These are phyloP conservation scores for Boletus eberwhitei DNA, from an alignment of 768 basidiomycete species.

Conservation along the genomic window DNA sequence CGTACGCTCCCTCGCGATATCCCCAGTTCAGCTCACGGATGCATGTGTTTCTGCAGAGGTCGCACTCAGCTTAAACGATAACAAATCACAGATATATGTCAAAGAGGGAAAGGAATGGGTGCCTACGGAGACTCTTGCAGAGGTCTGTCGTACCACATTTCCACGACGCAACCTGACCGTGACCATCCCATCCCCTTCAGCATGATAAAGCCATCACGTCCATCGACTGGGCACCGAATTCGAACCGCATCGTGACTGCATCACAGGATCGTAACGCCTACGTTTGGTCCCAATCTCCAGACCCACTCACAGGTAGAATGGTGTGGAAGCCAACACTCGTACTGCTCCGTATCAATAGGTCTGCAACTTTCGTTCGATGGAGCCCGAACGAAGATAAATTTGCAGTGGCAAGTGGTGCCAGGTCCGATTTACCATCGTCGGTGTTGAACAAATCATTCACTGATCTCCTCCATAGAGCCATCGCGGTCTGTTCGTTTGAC, in stretches of 20 bases:
- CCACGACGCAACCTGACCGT: background rate
- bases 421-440: slow-evolving; percentile 41
- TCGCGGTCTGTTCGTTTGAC: slow-evolving; percentile 96
- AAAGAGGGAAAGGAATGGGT: slow-evolving; percentile 68
- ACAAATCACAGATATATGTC: slow-evolving; percentile 80
- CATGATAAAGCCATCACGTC: slow-evolving; percentile 98
- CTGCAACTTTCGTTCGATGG: slow-evolving; percentile 95
- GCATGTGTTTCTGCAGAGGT: slow-evolving; percentile 55
- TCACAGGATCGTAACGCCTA: slow-evolving; percentile 99
- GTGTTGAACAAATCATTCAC: background rate
- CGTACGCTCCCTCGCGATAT: slow-evolving; percentile 52
- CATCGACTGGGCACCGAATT: slow-evolving; percentile 97
- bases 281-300: slow-evolving; percentile 87
- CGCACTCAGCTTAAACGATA: slow-evolving; percentile 86
- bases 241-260: slow-evolving; percentile 96
- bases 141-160: slow-evolving; percentile 46
- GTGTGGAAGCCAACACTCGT: slow-evolving; percentile 98
- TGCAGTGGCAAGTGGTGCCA: slow-evolving; percentile 94
- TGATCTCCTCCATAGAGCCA: slow-evolving; percentile 54
- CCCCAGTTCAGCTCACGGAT: background rate
- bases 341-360: slow-evolving; percentile 88
- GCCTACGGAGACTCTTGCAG: slow-evolving; percentile 72
- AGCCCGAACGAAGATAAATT: slow-evolving; percentile 98
- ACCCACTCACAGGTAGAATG: slow-evolving; percentile 64
- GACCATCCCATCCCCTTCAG: slow-evolving; percentile 48